A percentile compares a stretch with the other conserved stretches of the same genome.
Evolutionary conservation across 257 asterid species (phyloP).

Genomic region (Lithospermum erythrorhizon): DNA sequence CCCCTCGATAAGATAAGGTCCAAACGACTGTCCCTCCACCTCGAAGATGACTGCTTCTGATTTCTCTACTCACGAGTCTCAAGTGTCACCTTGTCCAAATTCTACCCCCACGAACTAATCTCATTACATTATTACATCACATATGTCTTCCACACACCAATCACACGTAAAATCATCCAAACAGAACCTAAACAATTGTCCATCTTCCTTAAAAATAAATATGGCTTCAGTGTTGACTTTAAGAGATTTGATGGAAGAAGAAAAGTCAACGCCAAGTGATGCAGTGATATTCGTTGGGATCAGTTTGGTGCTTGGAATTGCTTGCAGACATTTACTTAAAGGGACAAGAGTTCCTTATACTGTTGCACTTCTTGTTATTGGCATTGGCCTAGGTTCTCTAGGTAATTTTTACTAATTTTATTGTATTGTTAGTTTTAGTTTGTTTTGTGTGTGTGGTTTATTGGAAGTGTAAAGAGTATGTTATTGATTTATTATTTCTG

Average conservation of each 20-base stretch:
- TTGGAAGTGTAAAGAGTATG: neutral
- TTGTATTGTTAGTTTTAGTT: neutral
- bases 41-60: neutral
- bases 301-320: slow-evolving; percentile 80
- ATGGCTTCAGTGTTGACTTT: slow-evolving; percentile 16
- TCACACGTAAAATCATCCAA: no score
- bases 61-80: neutral
- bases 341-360: slow-evolving; percentile 97
- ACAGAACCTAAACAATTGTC: no score
- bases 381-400: slow-evolving; percentile 75
- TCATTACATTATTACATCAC: no score
- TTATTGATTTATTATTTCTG: no score
- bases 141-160: no score
- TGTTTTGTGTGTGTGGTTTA: neutral
- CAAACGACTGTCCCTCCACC: no score
- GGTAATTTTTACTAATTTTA: slow-evolving; percentile 29
- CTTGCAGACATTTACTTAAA: slow-evolving; percentile 62
- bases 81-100: no score
- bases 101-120: no score
- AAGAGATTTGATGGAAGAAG: slow-evolving; percentile 34
- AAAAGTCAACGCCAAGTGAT: slow-evolving; percentile 35
- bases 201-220: no score
- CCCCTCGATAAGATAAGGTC: no score
- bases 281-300: slow-evolving; percentile 88
- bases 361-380: slow-evolving; percentile 73